Percentiles rank a stretch among this genome's conserved stretches.
Evolutionary conservation across 805 yeast species (phyloP).

Genomic region (Schwanniomyces sp.): DNA sequence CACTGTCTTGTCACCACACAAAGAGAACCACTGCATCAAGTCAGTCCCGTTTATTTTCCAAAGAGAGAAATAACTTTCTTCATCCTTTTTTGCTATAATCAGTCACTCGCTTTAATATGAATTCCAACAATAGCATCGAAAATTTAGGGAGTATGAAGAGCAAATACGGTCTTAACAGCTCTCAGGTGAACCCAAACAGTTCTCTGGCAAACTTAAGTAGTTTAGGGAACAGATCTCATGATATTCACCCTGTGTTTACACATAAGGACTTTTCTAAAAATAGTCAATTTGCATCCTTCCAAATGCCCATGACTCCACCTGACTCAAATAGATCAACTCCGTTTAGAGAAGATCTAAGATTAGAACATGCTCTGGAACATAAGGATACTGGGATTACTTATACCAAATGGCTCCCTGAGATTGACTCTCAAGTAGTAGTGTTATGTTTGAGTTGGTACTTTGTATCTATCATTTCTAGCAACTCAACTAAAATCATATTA

Average conservation of each 20-base stretch:
- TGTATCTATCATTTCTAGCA: conserved; percentile 76
- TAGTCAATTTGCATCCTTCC: conserved; percentile 14
- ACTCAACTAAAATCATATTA: conserved; percentile 76
- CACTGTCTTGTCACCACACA: not conserved
- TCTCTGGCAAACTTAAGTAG: conserved; percentile 34
- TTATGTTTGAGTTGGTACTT: conserved; percentile 80
- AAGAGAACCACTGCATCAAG: not conserved
- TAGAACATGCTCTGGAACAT: not conserved
- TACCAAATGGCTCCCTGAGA: conserved; percentile 20
- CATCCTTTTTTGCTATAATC: not conserved
- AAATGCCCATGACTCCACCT: conserved; percentile 34
- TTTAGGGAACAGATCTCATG: conserved; percentile 16
- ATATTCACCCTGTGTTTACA: conserved; percentile 4
- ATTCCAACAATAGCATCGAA: not conserved
- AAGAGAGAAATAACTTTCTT: not conserved
- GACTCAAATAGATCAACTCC: conserved; percentile 32
- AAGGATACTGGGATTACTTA: conserved; percentile 1
- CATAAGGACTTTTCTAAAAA: not conserved
- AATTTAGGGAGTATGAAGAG: not conserved
- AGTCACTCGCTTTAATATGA: not conserved
- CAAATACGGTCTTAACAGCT: conserved; percentile 5
- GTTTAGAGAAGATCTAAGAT: conserved; percentile 15
- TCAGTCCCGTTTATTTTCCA: not conserved
- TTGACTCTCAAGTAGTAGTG: conserved; percentile 19
- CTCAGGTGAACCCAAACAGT: conserved; percentile 35